These are phyloP conservation scores for Leccinum arenicola DNA, from an alignment of 768 basidiomycete genomes.

Conservation along the genomic window DNA sequence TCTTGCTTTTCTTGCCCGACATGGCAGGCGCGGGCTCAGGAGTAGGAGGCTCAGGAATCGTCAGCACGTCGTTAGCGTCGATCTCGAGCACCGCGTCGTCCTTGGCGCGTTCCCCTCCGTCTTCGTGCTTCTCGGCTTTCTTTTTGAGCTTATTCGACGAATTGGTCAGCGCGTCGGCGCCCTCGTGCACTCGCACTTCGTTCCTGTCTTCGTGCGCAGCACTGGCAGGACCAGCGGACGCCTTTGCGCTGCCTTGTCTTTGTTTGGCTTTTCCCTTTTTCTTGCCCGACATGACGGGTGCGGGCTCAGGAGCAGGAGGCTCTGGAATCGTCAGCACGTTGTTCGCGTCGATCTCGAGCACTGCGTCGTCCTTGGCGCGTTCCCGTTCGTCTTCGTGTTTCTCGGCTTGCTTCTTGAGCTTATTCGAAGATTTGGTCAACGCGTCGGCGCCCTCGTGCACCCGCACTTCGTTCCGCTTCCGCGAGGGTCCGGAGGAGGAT, in stretches of 20 bases:
- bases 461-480: conserved; percentile 71
- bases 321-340: conserved; percentile 21
- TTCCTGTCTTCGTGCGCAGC: neutral
- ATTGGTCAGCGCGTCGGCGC: conserved; percentile 57
- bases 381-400: conserved; percentile 59
- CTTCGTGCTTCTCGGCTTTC: conserved; percentile 49
- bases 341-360: conserved; percentile 64
- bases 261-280: conserved; percentile 18
- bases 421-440: conserved; percentile 66
- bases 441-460: conserved; percentile 65
- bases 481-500: conserved; percentile 45
- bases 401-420: conserved; percentile 61
- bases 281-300: neutral
- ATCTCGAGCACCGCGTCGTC: conserved; percentile 86
- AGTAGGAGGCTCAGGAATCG: conserved; percentile 13
- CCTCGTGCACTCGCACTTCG: conserved; percentile 55
- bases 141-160: conserved; percentile 77
- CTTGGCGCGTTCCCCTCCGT: conserved; percentile 53
- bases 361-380: conserved; percentile 68
- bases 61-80: conserved; percentile 30
- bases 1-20: conserved; percentile 14
- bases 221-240: conserved; percentile 8
- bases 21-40: neutral
- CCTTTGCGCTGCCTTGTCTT: neutral
- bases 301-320: conserved; percentile 2